These are phyloP conservation scores for Sphagnum tenellum DNA, from an alignment of 225 moss, liverwort and hornwort species.

Conservation along the genomic window DNA sequence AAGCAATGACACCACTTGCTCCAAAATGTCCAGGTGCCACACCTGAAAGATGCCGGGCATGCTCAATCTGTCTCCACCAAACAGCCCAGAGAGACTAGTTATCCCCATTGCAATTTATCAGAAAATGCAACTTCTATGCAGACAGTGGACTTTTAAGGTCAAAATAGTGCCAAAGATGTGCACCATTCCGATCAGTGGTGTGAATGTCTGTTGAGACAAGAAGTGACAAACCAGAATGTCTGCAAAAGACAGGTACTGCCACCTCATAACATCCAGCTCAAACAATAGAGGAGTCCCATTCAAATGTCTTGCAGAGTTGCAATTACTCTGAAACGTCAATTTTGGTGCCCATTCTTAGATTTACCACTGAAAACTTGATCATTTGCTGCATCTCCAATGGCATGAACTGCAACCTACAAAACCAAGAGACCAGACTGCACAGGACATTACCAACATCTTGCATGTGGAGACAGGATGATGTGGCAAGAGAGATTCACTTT, in stretches of 20 bases:
- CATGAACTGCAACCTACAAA: slow-evolving; percentile 73
- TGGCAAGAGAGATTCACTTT: too few relatives aligned
- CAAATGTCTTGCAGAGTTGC: too few relatives aligned
- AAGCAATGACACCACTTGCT: slow-evolving; percentile 63
- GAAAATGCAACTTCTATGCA: too few relatives aligned
- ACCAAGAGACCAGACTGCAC: background rate
- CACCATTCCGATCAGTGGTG: too few relatives aligned
- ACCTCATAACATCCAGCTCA: too few relatives aligned
- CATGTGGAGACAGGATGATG: too few relatives aligned
- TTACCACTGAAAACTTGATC: slow-evolving; percentile 58
- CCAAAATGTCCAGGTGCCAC: slow-evolving; percentile 55
- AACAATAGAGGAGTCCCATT: too few relatives aligned
- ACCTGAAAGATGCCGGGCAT: slow-evolving; percentile 74
- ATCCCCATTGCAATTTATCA: too few relatives aligned
- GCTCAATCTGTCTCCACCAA: slow-evolving; percentile 56
- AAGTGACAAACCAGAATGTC: too few relatives aligned
- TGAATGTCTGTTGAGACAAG: too few relatives aligned
- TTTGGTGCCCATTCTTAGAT: slow-evolving; percentile 64
- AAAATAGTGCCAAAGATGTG: background rate
- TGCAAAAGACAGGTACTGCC: too few relatives aligned
- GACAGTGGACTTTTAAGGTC: background rate
- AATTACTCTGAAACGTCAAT: slow-evolving; percentile 71
- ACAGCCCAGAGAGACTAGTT: slow-evolving; percentile 5
- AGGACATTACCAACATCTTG: too few relatives aligned
- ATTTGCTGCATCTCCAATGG: slow-evolving; percentile 84